Evolutionary conservation across 129 eudicot species (phyloP).

Genomic region (Smallanthus sonchifolius): DNA sequence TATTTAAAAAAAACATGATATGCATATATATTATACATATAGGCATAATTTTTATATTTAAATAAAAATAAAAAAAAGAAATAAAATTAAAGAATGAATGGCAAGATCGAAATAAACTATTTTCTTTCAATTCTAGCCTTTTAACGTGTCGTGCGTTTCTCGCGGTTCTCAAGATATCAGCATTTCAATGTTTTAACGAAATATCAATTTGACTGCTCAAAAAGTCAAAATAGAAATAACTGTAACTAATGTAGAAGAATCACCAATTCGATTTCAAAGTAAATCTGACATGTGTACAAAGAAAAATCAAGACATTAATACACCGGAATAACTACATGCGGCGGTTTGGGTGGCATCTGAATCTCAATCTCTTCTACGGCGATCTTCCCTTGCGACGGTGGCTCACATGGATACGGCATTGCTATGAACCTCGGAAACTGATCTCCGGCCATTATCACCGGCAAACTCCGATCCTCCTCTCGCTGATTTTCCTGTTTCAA

Average conservation of each 20-base stretch:
- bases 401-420: conserved; percentile 76
- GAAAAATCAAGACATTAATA: conserved; percentile 8
- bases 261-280: conserved; percentile 10
- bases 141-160: too few relatives aligned
- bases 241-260: not conserved
- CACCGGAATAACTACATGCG: conserved; percentile 53
- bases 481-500: conserved; percentile 43
- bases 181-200: too few relatives aligned
- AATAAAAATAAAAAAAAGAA: too few relatives aligned
- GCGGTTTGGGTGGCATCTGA: conserved; percentile 54
- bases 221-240: not conserved
- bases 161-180: too few relatives aligned
- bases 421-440: conserved; percentile 76
- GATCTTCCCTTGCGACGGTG: conserved; percentile 35
- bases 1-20: too few relatives aligned
- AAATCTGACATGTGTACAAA: conserved; percentile 1
- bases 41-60: too few relatives aligned
- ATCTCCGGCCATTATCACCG: conserved; percentile 92
- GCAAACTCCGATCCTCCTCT: conserved; percentile 43
- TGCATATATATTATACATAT: too few relatives aligned
- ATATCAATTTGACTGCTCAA: too few relatives aligned
- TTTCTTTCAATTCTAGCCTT: too few relatives aligned
- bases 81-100: too few relatives aligned
- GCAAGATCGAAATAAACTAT: too few relatives aligned
- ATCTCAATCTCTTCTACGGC: conserved; percentile 29